Conservation (phyloP, 2,329 filamentous ascomycete genomes). For the Colletotrichum paranaense region DNA sequence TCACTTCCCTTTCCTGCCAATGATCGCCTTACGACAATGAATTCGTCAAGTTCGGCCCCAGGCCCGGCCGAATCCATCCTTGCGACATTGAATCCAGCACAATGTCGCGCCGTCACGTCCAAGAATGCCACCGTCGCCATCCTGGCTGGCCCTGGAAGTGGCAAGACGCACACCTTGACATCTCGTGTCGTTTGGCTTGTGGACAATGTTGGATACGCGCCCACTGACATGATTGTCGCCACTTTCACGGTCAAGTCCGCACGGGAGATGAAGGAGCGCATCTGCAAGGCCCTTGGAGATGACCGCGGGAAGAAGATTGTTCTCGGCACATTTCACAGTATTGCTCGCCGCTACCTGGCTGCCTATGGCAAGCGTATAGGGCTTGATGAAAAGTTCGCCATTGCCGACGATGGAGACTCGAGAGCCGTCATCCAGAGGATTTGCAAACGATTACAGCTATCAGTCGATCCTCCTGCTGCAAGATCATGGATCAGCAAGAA, state of each 20-base stretch:
- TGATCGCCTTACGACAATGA: slow-evolving; percentile 24
- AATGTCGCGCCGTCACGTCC: slow-evolving; percentile 67
- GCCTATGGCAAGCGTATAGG: slow-evolving; percentile 88
- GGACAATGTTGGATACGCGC: slow-evolving; percentile 75
- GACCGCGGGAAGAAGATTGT: slow-evolving; percentile 81
- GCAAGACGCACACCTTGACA: slow-evolving; percentile 96
- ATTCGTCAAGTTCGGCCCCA: slow-evolving; percentile 29
- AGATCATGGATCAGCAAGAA: slow-evolving; percentile 80
- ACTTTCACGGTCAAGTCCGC: slow-evolving; percentile 98
- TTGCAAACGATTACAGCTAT: slow-evolving; percentile 77
- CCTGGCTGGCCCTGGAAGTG: slow-evolving; percentile 75
- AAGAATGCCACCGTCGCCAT: slow-evolving; percentile 69
- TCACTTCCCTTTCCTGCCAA: not conserved
- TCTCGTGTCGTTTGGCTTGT: slow-evolving; percentile 92
- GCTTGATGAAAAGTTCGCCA: slow-evolving; percentile 85
- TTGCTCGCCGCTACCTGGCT: slow-evolving; percentile 85
- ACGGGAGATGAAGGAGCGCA: slow-evolving; percentile 90
- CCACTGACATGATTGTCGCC: slow-evolving; percentile 91
- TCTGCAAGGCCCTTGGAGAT: slow-evolving; percentile 83
- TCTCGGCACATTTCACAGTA: slow-evolving; percentile 94
- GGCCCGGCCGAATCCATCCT: slow-evolving; percentile 50
- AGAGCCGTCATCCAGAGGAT: slow-evolving; percentile 84
- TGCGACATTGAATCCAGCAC: slow-evolving; percentile 64
- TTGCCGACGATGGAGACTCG: slow-evolving; percentile 87
- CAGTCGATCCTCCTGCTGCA: slow-evolving; percentile 77